Percentiles rank a stretch among this genome's conserved stretches.
Evolutionary conservation across 1,284 basidiomycete species (phyloP).

Genomic region (Psilocybe mexicana): DNA sequence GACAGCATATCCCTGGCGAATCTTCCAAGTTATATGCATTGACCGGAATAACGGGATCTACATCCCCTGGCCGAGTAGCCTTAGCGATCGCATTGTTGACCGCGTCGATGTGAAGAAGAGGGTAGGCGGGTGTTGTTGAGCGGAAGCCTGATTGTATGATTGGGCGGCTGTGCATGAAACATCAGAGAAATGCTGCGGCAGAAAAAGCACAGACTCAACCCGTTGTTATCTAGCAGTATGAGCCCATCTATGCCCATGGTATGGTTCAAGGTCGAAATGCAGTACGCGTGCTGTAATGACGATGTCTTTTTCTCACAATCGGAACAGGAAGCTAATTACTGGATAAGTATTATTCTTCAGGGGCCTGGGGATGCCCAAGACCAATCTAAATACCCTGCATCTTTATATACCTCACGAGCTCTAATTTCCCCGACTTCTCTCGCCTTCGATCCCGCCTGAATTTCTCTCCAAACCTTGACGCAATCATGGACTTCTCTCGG

Average conservation of each 20-base stretch:
- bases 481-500: slow-evolving; percentile 75
- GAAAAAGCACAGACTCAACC: slow-evolving; percentile 48
- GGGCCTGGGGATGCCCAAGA: slow-evolving; percentile 62
- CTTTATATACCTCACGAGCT: slow-evolving; percentile 47
- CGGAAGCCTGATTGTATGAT: slow-evolving; percentile 93
- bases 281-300: not conserved
- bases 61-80: slow-evolving; percentile 47
- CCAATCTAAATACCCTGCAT: slow-evolving; percentile 57
- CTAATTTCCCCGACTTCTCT: slow-evolving; percentile 51
- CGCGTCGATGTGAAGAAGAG: slow-evolving; percentile 85
- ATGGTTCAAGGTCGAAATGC: not conserved
- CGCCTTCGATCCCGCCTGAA: slow-evolving; percentile 40
- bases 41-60: slow-evolving; percentile 75
- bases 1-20: slow-evolving; percentile 73
- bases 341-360: not conserved
- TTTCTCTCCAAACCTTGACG: slow-evolving; percentile 65
- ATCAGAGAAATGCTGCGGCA: slow-evolving; percentile 12
- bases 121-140: slow-evolving; percentile 74
- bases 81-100: slow-evolving; percentile 73
- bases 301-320: not conserved
- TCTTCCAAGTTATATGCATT: slow-evolving; percentile 48
- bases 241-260: slow-evolving; percentile 85
- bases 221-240: slow-evolving; percentile 82
- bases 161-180: slow-evolving; percentile 58
- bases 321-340: not conserved